These are phyloP conservation scores for Sporothrix schenckii DNA, from an alignment of 2,329 filamentous ascomycete genomes.

Conservation along the genomic window DNA sequence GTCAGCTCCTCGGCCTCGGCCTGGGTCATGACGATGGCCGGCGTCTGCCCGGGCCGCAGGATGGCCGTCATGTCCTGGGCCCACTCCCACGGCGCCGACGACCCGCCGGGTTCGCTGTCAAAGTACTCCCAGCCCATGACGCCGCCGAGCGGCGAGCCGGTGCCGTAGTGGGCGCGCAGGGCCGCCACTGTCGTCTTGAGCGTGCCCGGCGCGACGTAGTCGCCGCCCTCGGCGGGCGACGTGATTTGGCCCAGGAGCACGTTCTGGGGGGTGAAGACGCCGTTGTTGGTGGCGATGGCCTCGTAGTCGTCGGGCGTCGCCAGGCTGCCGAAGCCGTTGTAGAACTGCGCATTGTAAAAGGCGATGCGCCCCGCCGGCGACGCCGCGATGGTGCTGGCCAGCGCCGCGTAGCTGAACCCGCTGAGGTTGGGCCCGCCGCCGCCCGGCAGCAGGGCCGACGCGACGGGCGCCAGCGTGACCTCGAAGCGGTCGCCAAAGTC, in stretches of 20 bases:
- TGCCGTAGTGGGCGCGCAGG: slow-evolving; percentile 57
- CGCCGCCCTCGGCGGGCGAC: slow-evolving; percentile 70
- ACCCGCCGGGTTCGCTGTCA: slow-evolving; percentile 71
- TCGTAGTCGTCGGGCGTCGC: slow-evolving; percentile 54
- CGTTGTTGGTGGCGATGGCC: slow-evolving; percentile 47
- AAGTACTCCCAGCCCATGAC: slow-evolving; percentile 98
- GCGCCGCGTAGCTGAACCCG: slow-evolving; percentile 76
- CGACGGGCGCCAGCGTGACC: slow-evolving; percentile 77
- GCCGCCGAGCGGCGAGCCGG: slow-evolving; percentile 65
- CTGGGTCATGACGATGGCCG: slow-evolving; percentile 36
- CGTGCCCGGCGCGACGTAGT: slow-evolving; percentile 55
- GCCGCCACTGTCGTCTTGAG: slow-evolving; percentile 49
- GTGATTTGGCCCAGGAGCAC: slow-evolving; percentile 83
- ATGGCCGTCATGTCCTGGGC: slow-evolving; percentile 65
- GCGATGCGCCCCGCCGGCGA: slow-evolving; percentile 70
- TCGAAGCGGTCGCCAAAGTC: slow-evolving; percentile 70
- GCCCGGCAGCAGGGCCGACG: slow-evolving; percentile 63
- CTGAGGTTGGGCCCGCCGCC: slow-evolving; percentile 66
- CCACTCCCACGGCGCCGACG: slow-evolving; percentile 73
- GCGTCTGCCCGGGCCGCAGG: slow-evolving; percentile 41
- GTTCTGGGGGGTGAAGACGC: slow-evolving; percentile 64
- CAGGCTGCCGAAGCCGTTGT: slow-evolving; percentile 79
- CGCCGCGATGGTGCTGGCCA: slow-evolving; percentile 61
- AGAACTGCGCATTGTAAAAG: slow-evolving; percentile 93
- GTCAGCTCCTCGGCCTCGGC: slow-evolving; percentile 36